Evolutionary conservation across 208 protist genomes (phyloP).

Genomic region (Wallacemonas sp.): DNA sequence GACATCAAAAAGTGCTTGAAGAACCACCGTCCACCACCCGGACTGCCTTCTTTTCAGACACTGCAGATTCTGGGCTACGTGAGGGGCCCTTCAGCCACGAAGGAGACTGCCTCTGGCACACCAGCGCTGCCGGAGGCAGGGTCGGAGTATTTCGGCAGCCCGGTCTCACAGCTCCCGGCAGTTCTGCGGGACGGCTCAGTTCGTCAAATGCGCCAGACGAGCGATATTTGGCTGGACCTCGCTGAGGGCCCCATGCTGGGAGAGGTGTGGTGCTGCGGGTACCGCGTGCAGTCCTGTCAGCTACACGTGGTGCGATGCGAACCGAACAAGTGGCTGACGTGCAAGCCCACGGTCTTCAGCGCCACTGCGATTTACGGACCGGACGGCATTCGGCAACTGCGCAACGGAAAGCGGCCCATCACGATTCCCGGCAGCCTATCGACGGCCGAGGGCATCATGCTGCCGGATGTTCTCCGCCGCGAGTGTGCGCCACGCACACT

Average conservation of each 20-base stretch:
- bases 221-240: conserved; percentile 83
- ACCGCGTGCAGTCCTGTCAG: conserved; percentile 78
- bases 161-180: conserved; percentile 5
- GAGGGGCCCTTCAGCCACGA: conserved; percentile 7
- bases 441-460: conserved; percentile 66
- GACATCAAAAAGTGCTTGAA: conserved; percentile 32
- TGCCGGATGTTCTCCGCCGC: conserved; percentile 62
- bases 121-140: neutral
- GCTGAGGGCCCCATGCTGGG: conserved; percentile 56
- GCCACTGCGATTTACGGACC: conserved; percentile 69
- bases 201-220: conserved; percentile 39
- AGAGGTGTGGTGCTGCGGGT: conserved; percentile 85
- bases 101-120: neutral
- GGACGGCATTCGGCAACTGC: conserved; percentile 45
- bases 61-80: conserved; percentile 66
- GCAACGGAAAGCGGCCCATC: conserved; percentile 46
- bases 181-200: conserved; percentile 15
- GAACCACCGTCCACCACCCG: conserved; percentile 8
- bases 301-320: conserved; percentile 80
- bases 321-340: conserved; percentile 31
- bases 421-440: conserved; percentile 47
- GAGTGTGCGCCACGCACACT: conserved; percentile 44
- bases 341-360: conserved; percentile 53
- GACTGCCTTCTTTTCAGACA: conserved; percentile 33
- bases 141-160: neutral